Percentiles rank a stretch among this genome's conserved stretches.
Conservation (phyloP, 2,329 filamentous ascomycete genomes). For the Cytospora piceicola region DNA sequence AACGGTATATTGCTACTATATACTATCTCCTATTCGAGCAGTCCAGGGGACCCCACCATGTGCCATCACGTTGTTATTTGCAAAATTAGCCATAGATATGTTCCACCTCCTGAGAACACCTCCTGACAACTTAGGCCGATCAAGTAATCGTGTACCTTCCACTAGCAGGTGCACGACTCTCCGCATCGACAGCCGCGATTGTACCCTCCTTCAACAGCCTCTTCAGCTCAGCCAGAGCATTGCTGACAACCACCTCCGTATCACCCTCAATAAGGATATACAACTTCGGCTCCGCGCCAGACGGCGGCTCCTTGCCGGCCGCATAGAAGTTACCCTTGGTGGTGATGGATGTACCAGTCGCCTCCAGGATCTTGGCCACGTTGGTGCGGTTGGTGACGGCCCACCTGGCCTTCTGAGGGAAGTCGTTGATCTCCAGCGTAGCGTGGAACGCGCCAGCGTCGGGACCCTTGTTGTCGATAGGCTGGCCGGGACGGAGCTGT, state of each 20-base stretch:
- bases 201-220: constrained; percentile 88
- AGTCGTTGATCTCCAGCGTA: constrained; percentile 98
- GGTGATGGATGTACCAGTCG: constrained; percentile 93
- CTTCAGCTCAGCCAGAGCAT: constrained; percentile 88
- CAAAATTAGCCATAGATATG: neutral
- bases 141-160: constrained; percentile 87
- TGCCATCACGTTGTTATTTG: neutral
- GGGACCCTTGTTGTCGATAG: constrained; percentile 97
- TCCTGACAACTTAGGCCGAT: constrained; percentile 27
- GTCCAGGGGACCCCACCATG: neutral
- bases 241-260: constrained; percentile 88
- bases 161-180: constrained; percentile 75
- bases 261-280: constrained; percentile 98
- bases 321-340: constrained; percentile 94
- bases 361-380: constrained; percentile 95
- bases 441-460: constrained; percentile 97
- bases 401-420: constrained; percentile 98
- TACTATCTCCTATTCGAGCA: neutral
- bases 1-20: neutral
- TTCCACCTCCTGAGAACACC: neutral
- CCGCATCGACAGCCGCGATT: constrained; percentile 84
- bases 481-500: constrained; percentile 86
- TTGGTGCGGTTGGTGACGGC: constrained; percentile 98
- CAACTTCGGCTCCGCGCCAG: constrained; percentile 83
- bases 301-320: constrained; percentile 75